Evolutionary conservation across 2,329 filamentous ascomycete species (phyloP), one percentile per base, ranked within the genome.

Genomic region (Xylaria sp.): DNA sequence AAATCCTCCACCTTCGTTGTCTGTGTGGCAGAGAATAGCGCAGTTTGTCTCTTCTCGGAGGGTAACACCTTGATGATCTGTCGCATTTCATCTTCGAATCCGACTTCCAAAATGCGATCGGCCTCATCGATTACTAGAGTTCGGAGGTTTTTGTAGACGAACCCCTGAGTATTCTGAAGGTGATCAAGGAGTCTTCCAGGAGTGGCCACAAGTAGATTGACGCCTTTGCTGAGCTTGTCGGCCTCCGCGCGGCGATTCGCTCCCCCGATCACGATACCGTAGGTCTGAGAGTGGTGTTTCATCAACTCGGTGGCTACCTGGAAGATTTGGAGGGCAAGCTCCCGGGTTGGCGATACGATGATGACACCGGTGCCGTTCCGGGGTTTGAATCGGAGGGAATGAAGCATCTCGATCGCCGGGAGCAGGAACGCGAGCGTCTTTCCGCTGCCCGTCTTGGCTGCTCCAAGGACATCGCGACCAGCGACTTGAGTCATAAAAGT

Each of bases 1-100:
- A 99, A 84, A 78, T 99, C 95, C 79, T 98, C 94, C 69, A 99
- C 95, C 80, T 99, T 98, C 59, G 94, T 98, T 2, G 95, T 99
- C 78, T 98, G 95, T 4, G 95, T 99, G 14, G 95, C 95, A 14
- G 93, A 97, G 83, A 99, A 99, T n/a, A 99, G 86, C 89, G 96
- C 95, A 0, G 94, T 97, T 78, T 98, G 94, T 63, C 95, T 84
- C 69, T 94, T 88, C 61, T 96, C 89, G 69, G 90, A 90, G 49
- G 94, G 92, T 17, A 98, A 81, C 58, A 98, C 95, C 83, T 96
- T 96, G 78, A 98, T 89, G 70, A 99, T 97, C 76, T 96, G 90
- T 67, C 92, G 86, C 91, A 99, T 97, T 80, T 99, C 95, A 74
- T 98, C 95, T 78, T 99, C 95, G 83, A 99, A 99, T 71, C 95